Base-by-base conservation (phyloP, 225 moss, liverwort and hornwort genomes). In the Antitrichia curtipendula region DNA sequence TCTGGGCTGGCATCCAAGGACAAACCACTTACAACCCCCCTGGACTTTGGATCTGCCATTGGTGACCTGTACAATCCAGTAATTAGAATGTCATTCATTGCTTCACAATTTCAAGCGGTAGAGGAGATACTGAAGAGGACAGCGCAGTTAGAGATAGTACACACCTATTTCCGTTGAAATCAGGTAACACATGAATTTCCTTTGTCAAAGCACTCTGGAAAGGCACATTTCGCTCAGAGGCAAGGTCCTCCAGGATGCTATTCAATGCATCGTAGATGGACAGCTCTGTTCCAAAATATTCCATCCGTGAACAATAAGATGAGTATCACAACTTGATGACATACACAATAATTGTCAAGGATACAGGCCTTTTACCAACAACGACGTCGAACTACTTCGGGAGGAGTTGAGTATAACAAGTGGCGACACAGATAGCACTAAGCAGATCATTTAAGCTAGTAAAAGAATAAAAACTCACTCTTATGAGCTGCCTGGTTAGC, bases 81-180 rank as follows among this genome's bases (percentile, higher is more conserved):
- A 83, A 88, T 83, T 80, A 68, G 63, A 84, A 78, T 65, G 63
- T 63, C 84, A 89, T 54, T 60, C 82, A 25, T 77, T 69, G 65
- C 71, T 72, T 77, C 63, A 74, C 62, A 86, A 36, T 65, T 82
- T 72, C 72, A 61, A 74, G 82, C 56, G 58, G 47, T 60, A 59
- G 38, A 86, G 69, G 53, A 84, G 75, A 75, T 61, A 41, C 54
- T 72, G 83, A 86, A 87, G 64, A 88, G 54, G 59, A 81, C 38
- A 81, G 66, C 56, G 54, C 74, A 83, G 62, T 32, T 57, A 80
- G 72, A 70, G 68, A 86, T 54, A 59, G 56, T 70, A 41, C 87
- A 86, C 80, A 99, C 98, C 98, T 97, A 90, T 99, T 99, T 66
- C 99, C 99, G 86, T 99, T 96, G 75, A 97, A 99, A 94, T 99